Evolutionary conservation across 2,329 filamentous ascomycete species (phyloP).

Genomic region (Neopestalotiopsis sp.): DNA sequence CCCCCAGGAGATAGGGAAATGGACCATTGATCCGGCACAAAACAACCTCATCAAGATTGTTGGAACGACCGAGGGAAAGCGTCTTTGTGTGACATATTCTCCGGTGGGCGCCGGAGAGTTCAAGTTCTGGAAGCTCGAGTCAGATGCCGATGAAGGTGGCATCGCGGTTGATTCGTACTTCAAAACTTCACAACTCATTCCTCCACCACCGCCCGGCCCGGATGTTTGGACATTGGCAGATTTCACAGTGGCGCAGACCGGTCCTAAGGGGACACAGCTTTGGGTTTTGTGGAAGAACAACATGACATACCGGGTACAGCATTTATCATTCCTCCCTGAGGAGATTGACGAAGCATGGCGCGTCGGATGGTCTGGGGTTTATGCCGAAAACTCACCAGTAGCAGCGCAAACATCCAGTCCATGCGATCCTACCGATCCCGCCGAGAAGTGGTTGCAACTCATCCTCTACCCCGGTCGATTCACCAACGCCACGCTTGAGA

Average conservation of each 20-base stretch:
- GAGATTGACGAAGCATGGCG: conserved; percentile 67
- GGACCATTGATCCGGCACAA: conserved; percentile 80
- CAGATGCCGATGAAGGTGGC: conserved; percentile 64
- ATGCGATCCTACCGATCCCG: conserved; percentile 70
- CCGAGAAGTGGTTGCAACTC: conserved; percentile 85
- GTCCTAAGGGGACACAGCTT: conserved; percentile 61
- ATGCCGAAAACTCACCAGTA: conserved; percentile 61
- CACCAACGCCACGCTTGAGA: conserved; percentile 78
- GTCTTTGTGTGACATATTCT: conserved; percentile 79
- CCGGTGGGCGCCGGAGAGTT: conserved; percentile 88
- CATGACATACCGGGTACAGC: conserved; percentile 75
- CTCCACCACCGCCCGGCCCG: conserved; percentile 71
- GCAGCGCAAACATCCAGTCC: conserved; percentile 62
- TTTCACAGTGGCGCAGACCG: conserved; percentile 66
- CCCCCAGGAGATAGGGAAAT: conserved; percentile 72
- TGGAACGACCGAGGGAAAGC: conserved; percentile 56
- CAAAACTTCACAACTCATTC: conserved; percentile 65
- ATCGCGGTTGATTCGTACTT: conserved; percentile 75
- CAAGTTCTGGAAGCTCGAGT: conserved; percentile 85
- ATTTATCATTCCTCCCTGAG: conserved; percentile 73
- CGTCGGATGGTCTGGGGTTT: conserved; percentile 72
- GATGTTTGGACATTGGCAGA: conserved; percentile 83
- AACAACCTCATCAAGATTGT: conserved; percentile 77
- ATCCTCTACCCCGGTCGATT: conserved; percentile 86
- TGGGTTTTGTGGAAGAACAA: conserved; percentile 90